Conservation (phyloP, 1,284 basidiomycete genomes). For the Sporisorium sorghi region DNA sequence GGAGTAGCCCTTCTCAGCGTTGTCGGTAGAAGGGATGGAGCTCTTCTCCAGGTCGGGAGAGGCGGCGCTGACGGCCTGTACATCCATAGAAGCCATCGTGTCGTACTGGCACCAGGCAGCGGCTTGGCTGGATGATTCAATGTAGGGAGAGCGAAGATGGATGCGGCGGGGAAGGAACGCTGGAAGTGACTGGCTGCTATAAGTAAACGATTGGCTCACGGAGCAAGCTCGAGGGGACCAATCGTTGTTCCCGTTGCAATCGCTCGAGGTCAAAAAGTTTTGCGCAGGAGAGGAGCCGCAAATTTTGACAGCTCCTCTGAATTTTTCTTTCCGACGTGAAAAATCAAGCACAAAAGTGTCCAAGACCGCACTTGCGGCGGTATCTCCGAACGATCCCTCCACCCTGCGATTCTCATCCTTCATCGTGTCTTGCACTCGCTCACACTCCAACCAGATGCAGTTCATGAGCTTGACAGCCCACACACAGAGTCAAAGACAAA, state of each 20-base stretch:
- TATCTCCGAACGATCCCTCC: background rate
- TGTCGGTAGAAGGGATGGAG: slow-evolving; percentile 25
- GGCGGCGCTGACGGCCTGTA: slow-evolving; percentile 8
- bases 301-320: slow-evolving; percentile 9
- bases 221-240: slow-evolving; percentile 8
- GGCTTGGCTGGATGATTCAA: background rate
- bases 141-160: background rate
- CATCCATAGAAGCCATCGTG: slow-evolving; percentile 29
- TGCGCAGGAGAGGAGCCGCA: slow-evolving; percentile 5
- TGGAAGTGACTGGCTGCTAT: slow-evolving; percentile 4
- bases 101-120: background rate
- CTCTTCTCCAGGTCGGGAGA: slow-evolving; percentile 37
- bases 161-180: background rate
- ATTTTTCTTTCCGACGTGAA: background rate
- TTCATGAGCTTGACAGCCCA: no score
- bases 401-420: background rate
- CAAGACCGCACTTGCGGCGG: background rate
- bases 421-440: background rate
- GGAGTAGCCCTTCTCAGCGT: slow-evolving; percentile 23
- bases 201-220: slow-evolving; percentile 16
- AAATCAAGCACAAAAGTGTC: background rate
- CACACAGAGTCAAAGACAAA: no score
- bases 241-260: slow-evolving; percentile 14
- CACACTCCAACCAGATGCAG: no score
- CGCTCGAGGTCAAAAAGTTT: slow-evolving; percentile 11